Percentiles rank a stretch among this genome's conserved stretches.
phyloP scores from a whole-genome alignment of 306 rosid species.

The Lathyrus aphaca region DNA sequence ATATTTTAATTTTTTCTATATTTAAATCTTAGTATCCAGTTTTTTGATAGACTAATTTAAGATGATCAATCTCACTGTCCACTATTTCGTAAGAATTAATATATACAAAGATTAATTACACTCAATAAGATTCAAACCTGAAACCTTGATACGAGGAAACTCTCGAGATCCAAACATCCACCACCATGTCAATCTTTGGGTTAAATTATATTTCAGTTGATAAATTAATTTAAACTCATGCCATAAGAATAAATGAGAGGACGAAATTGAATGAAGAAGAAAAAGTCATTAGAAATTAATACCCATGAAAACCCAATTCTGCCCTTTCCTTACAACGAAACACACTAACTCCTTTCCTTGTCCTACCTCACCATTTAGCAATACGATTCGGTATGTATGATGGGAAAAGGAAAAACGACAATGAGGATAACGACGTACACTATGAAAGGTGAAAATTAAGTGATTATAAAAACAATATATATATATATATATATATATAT shows the following conservation, averaged over 20 bases:
- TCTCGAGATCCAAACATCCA: too few relatives aligned
- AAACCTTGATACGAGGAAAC: too few relatives aligned
- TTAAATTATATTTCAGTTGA: neutral
- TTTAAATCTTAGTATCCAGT: too few relatives aligned
- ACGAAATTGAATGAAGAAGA: neutral
- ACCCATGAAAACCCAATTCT: neutral
- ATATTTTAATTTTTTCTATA: too few relatives aligned
- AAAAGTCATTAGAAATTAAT: slow-evolving; percentile 5
- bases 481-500: too few relatives aligned
- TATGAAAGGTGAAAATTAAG: neutral
- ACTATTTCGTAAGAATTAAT: too few relatives aligned
- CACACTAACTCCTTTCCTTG: neutral
- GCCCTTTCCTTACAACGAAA: slow-evolving; percentile 8
- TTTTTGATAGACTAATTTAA: too few relatives aligned
- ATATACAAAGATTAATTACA: too few relatives aligned
- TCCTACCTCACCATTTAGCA: slow-evolving; percentile 4
- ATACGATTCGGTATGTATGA: neutral
- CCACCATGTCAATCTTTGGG: too few relatives aligned
- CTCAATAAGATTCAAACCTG: too few relatives aligned
- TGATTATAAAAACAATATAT: neutral
- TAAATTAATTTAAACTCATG: neutral
- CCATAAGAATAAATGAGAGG: slow-evolving; percentile 1
- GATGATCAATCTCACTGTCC: too few relatives aligned
- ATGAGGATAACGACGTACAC: slow-evolving; percentile 14
- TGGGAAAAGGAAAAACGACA: neutral